Percentiles rank a stretch among this genome's conserved stretches.
Conservation (phyloP, 2,329 filamentous ascomycete genomes). For the Colletotrichum ledebouriae region DNA sequence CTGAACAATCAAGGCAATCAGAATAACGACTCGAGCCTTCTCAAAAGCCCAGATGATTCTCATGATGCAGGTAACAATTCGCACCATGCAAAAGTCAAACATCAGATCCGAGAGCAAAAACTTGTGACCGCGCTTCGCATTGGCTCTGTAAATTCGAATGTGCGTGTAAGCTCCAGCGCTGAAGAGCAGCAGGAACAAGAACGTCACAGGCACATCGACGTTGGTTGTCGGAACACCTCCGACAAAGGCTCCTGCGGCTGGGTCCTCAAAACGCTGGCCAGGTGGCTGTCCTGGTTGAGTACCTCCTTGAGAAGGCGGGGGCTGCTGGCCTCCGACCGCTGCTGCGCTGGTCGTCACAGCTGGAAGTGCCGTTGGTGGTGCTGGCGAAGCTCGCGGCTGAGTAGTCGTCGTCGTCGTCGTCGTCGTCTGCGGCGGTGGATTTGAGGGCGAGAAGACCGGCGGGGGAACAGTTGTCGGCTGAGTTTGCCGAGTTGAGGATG, state of each 20-base stretch:
- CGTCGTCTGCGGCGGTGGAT: not conserved
- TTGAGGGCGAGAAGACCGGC: conserved; percentile 7
- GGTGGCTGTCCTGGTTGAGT: conserved; percentile 17
- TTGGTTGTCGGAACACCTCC: conserved; percentile 37
- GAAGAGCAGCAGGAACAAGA: conserved; percentile 48
- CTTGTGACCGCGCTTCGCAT: conserved; percentile 53
- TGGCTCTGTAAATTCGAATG: conserved; percentile 47
- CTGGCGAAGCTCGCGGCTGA: not conserved
- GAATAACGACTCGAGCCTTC: conserved; percentile 47
- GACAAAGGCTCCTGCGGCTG: conserved; percentile 30
- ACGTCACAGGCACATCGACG: conserved; percentile 45
- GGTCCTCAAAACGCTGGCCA: conserved; percentile 19
- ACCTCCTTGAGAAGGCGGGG: conserved; percentile 9
- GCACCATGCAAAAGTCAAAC: conserved; percentile 55
- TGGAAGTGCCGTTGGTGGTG: conserved; percentile 20
- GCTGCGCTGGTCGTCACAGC: conserved; percentile 21
- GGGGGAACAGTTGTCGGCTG: conserved; percentile 3
- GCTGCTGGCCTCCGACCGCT: conserved; percentile 1
- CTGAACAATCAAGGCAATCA: conserved; percentile 53
- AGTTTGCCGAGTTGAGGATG: not conserved
- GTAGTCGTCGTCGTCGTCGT: not conserved
- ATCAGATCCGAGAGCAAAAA: conserved; percentile 54
- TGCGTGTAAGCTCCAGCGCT: conserved; percentile 45
- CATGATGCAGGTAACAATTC: conserved; percentile 51
- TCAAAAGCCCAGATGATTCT: conserved; percentile 53